These are phyloP conservation scores for Neurospora sp. DNA, from an alignment of 495 filamentous ascomycete genomes.

Conservation along the genomic window DNA sequence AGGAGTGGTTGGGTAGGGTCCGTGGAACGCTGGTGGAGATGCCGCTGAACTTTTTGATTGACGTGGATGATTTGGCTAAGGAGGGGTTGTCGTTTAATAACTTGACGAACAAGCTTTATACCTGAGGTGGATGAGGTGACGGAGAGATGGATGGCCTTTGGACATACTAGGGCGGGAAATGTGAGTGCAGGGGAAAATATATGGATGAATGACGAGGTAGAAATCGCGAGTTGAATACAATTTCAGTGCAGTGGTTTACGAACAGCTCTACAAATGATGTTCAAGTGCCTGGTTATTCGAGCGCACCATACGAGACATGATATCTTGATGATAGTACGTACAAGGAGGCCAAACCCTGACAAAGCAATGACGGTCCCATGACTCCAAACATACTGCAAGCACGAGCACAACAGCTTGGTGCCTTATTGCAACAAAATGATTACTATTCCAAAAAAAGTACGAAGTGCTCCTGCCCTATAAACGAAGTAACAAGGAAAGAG, in stretches of 20 bases:
- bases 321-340: too few species aligned
- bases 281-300: neutral
- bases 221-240: neutral
- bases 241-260: neutral
- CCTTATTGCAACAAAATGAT: too few species aligned
- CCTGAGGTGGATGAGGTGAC: slow-evolving; percentile 29
- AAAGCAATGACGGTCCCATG: too few species aligned
- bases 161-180: neutral
- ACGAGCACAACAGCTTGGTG: too few species aligned
- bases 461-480: too few species aligned
- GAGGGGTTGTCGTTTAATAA: slow-evolving; percentile 71
- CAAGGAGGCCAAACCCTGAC: too few species aligned
- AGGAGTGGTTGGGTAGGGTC: slow-evolving; percentile 65
- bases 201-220: neutral
- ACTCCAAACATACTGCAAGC: too few species aligned
- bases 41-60: slow-evolving; percentile 81
- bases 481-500: too few species aligned
- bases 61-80: slow-evolving; percentile 76
- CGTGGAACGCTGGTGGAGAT: slow-evolving; percentile 83
- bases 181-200: neutral
- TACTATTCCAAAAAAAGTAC: too few species aligned
- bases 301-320: too few species aligned
- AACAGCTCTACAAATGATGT: neutral
- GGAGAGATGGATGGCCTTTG: neutral
- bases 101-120: slow-evolving; percentile 77